Base-by-base conservation (phyloP, 1,284 basidiomycete genomes). In the Melampsora americana region DNA sequence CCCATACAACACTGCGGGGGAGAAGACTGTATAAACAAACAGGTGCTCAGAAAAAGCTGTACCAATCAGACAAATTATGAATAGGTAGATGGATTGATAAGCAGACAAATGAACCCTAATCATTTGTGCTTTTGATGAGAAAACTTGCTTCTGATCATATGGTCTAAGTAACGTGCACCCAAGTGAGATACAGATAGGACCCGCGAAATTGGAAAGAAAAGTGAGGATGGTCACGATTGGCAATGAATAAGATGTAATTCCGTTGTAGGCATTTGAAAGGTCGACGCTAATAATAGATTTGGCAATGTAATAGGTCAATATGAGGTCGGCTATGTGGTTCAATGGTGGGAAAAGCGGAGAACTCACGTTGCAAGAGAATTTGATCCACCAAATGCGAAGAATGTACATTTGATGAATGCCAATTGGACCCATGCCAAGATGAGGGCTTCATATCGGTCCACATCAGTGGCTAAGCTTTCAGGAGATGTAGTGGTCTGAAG, bases 311-410 rank as follows among this genome's bases (percentile, higher is more conserved):
- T 9, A 61, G 23, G 35, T 14, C 30, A 9, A n/a, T 12, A 12
- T 1, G 9, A 7, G 16, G 56, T 69, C 6, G 6, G 42, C 28
- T 16, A 18, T 39, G 35, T 20, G 12, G 65, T 26, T 60, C 6
- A 48, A 59, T 18, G 32, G 50, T 46, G 5, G 30, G 5, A 6
- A 11, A 26, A 28, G 4, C 18, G 42, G 32, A 0, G 30, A 7
- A 48, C 79, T 77, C 12, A 79, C 79, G 78, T 79, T 12, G 79
- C 79, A 26, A 80, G 69, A 39, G 78, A 78, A 61, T 80, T 80
- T 0, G 78, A 78, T 3, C 79, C 79, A 5, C 79, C 79, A 42
- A 79, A 68, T 0, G 76, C 78, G 30, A 80, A 80, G 68, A 79
- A 80, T 5, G 78, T 66, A 30, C 64, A 59, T 67, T 75, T 75